Evolutionary conservation across 2,329 filamentous ascomycete species (phyloP).

Genomic region (Aspergillus fructus): DNA sequence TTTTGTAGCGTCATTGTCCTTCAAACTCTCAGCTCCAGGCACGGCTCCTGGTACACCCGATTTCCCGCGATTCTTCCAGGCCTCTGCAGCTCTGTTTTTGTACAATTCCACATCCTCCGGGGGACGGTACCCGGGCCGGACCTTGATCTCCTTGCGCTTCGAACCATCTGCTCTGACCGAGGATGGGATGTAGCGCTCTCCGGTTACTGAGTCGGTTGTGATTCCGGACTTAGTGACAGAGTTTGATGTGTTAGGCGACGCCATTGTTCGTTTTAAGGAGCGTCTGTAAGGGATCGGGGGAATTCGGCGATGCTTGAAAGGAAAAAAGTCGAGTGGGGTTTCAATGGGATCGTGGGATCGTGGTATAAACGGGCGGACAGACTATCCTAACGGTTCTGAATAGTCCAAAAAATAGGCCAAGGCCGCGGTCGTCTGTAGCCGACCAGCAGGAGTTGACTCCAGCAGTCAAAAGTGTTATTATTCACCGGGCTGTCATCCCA

Average conservation of each 20-base stretch:
- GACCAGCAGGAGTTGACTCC: neutral
- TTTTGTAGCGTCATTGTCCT: constrained; percentile 46
- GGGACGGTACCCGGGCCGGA: constrained; percentile 88
- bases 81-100: constrained; percentile 85
- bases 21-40: constrained; percentile 66
- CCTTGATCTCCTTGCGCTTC: constrained; percentile 89
- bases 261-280: constrained; percentile 41
- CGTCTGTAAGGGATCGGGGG: neutral
- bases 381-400: neutral
- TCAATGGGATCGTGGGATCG: neutral
- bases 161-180: constrained; percentile 85
- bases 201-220: constrained; percentile 71
- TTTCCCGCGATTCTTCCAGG: constrained; percentile 72
- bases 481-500: neutral
- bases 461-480: neutral
- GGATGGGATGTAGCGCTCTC: constrained; percentile 84
- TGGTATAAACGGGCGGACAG: neutral
- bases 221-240: constrained; percentile 59
- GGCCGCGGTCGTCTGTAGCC: neutral
- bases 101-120: constrained; percentile 96
- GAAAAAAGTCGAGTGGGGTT: neutral
- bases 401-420: neutral
- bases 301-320: neutral
- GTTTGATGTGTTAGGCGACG: constrained; percentile 48
- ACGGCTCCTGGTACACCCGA: constrained; percentile 78